phyloP scores from a whole-genome alignment of 805 yeast genomes.

The Monosporozyma aquatica region DNA sequence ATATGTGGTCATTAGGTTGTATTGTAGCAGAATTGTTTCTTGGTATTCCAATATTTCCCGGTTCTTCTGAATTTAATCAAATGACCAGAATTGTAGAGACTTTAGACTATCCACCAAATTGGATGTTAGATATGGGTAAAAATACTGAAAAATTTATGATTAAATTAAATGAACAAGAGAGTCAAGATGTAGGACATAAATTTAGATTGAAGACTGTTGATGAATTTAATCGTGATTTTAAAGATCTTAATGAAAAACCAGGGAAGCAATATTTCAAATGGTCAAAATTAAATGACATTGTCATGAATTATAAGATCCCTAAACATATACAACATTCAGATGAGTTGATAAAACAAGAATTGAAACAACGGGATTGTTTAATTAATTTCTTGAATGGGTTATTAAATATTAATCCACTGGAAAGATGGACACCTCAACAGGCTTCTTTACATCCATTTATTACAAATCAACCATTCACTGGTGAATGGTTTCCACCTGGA shows the following conservation, averaged over 20 bases:
- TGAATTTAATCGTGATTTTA: constrained; percentile 36
- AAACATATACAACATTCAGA: constrained; percentile 38
- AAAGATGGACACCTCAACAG: constrained; percentile 95
- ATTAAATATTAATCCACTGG: constrained; percentile 79
- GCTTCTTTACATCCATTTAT: constrained; percentile 89
- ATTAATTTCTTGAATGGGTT: constrained; percentile 73
- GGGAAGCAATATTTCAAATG: constrained; percentile 75
- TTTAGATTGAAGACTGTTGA: constrained; percentile 38
- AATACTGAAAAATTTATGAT: constrained; percentile 55
- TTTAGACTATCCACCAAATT: constrained; percentile 80
- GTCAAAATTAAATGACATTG: constrained; percentile 57
- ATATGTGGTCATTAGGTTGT: constrained; percentile 96
- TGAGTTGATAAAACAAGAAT: constrained; percentile 53
- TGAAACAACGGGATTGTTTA: constrained; percentile 59
- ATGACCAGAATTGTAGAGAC: constrained; percentile 71
- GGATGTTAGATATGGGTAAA: constrained; percentile 96
- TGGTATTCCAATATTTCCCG: constrained; percentile 92
- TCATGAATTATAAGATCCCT: constrained; percentile 64
- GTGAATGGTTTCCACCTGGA: constrained; percentile 47
- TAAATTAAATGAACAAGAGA: constrained; percentile 12
- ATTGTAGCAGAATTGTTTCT: constrained; percentile 82
- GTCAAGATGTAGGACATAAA: constrained; percentile 6
- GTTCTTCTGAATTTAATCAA: constrained; percentile 89
- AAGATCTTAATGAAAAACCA: constrained; percentile 49
- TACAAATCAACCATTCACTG: constrained; percentile 47